A percentile compares a stretch with the other conserved stretches of the same genome.
These are phyloP conservation scores for Metschnikowia koreensis DNA, from an alignment of 805 yeast species.

Conservation along the genomic window DNA sequence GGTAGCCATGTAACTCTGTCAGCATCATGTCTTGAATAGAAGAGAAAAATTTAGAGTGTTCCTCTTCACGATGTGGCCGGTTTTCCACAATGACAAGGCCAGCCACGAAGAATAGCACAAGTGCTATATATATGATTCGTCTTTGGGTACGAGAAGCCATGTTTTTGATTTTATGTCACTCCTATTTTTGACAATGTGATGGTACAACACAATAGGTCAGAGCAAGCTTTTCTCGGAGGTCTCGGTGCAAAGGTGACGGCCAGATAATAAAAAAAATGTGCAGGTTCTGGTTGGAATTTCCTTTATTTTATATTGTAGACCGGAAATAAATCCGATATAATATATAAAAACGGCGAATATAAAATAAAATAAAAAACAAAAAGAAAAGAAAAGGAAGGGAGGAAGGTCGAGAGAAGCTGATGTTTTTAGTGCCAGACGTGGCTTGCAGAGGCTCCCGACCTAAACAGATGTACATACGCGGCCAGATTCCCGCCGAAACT, in stretches of 20 bases:
- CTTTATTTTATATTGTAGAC: too few relatives aligned
- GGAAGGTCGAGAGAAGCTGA: too few relatives aligned
- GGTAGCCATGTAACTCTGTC: constrained; percentile 2
- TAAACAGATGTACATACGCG: background rate
- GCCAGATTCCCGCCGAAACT: background rate
- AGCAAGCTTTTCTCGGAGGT: background rate
- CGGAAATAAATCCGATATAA: too few relatives aligned
- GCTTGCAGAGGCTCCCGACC: background rate
- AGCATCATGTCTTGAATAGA: constrained; percentile 14
- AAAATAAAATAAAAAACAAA: too few relatives aligned
- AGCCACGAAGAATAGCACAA: constrained; percentile 15
- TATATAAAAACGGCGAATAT: too few relatives aligned
- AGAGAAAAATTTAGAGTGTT: constrained; percentile 8
- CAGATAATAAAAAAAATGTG: too few relatives aligned
- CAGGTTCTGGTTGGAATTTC: too few relatives aligned
- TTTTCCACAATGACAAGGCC: constrained; percentile 18
- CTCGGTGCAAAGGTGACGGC: too few relatives aligned
- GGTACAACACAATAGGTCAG: too few relatives aligned
- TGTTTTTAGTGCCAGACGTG: background rate
- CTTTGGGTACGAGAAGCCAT: constrained; percentile 16
- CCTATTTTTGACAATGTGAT: too few relatives aligned
- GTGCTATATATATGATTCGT: constrained; percentile 9
- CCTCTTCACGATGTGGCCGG: constrained; percentile 13
- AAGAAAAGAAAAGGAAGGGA: too few relatives aligned
- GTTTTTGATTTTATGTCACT: background rate